Evolutionary conservation across 176 grass and related monocot genomes (phyloP), one percentile per base, ranked within the genome.

Genomic region (Oryza meridionalis): DNA sequence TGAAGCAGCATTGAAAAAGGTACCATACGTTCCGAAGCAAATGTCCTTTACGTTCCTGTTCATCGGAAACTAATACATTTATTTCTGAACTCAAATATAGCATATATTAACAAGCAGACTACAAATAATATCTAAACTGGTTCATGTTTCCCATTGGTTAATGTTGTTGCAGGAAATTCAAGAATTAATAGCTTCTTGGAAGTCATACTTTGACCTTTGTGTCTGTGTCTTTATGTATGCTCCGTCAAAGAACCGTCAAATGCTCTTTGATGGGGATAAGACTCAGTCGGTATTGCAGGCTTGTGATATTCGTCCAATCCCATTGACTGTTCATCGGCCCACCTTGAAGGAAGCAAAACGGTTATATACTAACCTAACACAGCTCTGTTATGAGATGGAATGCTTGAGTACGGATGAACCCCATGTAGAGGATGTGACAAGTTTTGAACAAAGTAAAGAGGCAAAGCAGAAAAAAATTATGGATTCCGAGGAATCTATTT

Each of bases 341-440:
- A 98, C 93, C 32, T 84, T 98, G 71, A 98, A 98, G 81, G 96
- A 98, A 90, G 91, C 88, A 77, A 94, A 95, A 83, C 81, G 93
- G 25, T 64, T 95, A 81, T 98, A 98, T 70, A 80, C 79, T 70
- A 90, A 88, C 75, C 87, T 98, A 77, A 88, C 93, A 73, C 85
- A 88, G 46, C 66, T 98, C 33, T 67, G 72, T 76, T 82, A 88
- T 84, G 96, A 95, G 82, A 71, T 46, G 21, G 89, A 85, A 81
- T 81, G 69, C 44, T 80, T 38, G 38, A 29, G 22, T 38, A 40
- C 43, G 81, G 87, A 82, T 62, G 85, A 93, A 83, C 65, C 72
- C 82, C 59, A 58, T 75, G 65, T 75, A n/a, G 82, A 78, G 75
- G 73, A 69, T 73, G 73, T 72, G 47, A 76, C 35, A 53, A 81